Conservation (phyloP, 176 grass and related monocot genomes). For the Coix lacrymajobi region DNA sequence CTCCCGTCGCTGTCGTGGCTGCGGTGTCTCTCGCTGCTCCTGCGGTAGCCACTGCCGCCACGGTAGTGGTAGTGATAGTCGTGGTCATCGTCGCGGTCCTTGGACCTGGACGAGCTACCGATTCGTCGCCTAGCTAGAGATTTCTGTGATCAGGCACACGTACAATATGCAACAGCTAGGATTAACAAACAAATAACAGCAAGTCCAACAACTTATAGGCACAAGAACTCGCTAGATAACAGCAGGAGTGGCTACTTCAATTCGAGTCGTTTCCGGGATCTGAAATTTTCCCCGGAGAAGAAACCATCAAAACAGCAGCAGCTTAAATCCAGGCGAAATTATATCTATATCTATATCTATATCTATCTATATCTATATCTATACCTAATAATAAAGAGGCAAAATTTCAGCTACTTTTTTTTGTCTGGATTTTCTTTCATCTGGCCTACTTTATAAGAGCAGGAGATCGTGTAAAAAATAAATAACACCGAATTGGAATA, state of each 20-base stretch:
- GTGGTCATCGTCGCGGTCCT: constrained; percentile 24
- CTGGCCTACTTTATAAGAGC: no score
- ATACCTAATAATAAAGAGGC: no score
- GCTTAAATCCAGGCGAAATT: background rate
- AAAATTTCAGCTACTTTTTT: no score
- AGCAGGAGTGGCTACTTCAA: background rate
- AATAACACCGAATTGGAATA: no score
- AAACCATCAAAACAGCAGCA: constrained; percentile 47
- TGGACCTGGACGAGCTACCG: constrained; percentile 22
- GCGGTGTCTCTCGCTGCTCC: constrained; percentile 52
- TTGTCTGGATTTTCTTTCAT: no score
- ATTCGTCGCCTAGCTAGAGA: background rate
- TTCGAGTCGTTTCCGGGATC: background rate
- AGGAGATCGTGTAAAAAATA: no score
- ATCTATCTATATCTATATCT: no score
- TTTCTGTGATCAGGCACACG: constrained; percentile 2
- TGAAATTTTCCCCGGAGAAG: background rate
- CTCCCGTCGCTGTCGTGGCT: constrained; percentile 51
- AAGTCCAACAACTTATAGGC: background rate
- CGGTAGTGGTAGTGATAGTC: constrained; percentile 6
- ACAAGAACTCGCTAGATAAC: background rate
- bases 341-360: no score
- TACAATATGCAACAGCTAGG: background rate
- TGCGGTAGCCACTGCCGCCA: constrained; percentile 25
- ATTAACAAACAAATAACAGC: background rate